Base-by-base conservation (phyloP, 2,329 filamentous ascomycete species). In the Emmonsiellopsis sp. region DNA sequence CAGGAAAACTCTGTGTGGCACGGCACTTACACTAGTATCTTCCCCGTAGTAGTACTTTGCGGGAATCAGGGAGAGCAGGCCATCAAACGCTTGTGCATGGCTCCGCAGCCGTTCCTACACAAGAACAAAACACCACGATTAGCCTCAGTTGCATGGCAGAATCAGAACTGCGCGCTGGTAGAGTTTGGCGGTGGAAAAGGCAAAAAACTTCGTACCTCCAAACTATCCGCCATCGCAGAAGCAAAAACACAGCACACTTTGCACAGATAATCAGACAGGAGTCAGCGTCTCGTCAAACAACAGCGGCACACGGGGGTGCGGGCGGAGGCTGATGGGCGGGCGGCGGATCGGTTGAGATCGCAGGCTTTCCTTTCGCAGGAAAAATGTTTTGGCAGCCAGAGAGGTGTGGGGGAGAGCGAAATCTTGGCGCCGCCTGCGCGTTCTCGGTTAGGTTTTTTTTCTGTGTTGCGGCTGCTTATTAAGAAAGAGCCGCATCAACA, bases 41-140 rank as follows among this genome's bases (percentile, higher is more conserved):
- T 91, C 84, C 53, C 85, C 88, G 63, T 94, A 95, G 73, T 95
- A 95, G 63, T 89, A 83, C 72, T 93, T 91, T 57, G 89, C 89
- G 41, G 91, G 89, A 55, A 94, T 95, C 58, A 95, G 77, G 54
- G 89, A 92, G 68, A 95, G 76, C 50, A 95, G 76, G 45, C 89
- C 89, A 72, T 94, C 86, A 65, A 95, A 95, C 59, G 89, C 86
- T 72, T 88, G 81, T 59, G 87, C 78, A 68, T 75, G 73, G 65
- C 72, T 74, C 63, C 71, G 71, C 58, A 77, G 67, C 59, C 74
- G 72, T 62, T 76, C 73, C 74, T 77, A 61, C 52, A 54, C 53
- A 64, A 57, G 58, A 26, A 2, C 3, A 57, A 57, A 53, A 45
- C 53, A 61, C 63, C 59, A 64, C 58, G 54, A 59, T 59, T 56